Percentiles rank a stretch among this genome's conserved stretches.
These are phyloP conservation scores for Talaromyces pinophilus DNA, from an alignment of 2,329 filamentous ascomycete genomes.

Conservation along the genomic window DNA sequence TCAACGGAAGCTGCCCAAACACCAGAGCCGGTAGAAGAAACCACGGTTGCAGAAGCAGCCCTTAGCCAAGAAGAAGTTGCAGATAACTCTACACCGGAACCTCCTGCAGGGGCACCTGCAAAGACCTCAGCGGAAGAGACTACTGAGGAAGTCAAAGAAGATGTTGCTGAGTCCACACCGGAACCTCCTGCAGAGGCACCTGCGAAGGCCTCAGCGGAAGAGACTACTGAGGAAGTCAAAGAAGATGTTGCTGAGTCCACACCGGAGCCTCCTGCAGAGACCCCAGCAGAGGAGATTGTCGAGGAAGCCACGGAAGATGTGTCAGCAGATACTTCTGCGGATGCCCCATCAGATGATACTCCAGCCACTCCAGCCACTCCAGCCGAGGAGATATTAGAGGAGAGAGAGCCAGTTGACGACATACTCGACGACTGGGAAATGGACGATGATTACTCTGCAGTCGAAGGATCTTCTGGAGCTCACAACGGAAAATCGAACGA, in stretches of 20 bases:
- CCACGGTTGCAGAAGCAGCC: slow-evolving; percentile 15
- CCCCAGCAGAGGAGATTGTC: neutral
- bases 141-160: neutral
- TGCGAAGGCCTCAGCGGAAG: neutral
- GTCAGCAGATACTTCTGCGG: neutral
- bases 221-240: neutral
- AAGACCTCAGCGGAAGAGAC: neutral
- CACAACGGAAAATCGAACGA: slow-evolving; percentile 13
- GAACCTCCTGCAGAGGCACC: neutral
- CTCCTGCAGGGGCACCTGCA: neutral
- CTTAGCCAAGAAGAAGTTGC: neutral
- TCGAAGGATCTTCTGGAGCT: slow-evolving; percentile 17
- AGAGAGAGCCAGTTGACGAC: slow-evolving; percentile 18
- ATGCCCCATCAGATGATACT: neutral
- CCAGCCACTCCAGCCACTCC: neutral
- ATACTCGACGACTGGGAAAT: slow-evolving; percentile 19
- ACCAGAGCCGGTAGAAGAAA: neutral
- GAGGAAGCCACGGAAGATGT: neutral
- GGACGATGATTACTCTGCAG: slow-evolving; percentile 10
- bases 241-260: slow-evolving; percentile 9
- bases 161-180: slow-evolving; percentile 6
- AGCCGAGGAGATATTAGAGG: neutral
- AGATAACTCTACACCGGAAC: neutral
- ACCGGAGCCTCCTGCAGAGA: neutral
- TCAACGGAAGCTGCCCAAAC: slow-evolving; percentile 7